These are phyloP conservation scores for Arthroderma uncinatum DNA, from an alignment of 2,329 filamentous ascomycete genomes.

Conservation along the genomic window DNA sequence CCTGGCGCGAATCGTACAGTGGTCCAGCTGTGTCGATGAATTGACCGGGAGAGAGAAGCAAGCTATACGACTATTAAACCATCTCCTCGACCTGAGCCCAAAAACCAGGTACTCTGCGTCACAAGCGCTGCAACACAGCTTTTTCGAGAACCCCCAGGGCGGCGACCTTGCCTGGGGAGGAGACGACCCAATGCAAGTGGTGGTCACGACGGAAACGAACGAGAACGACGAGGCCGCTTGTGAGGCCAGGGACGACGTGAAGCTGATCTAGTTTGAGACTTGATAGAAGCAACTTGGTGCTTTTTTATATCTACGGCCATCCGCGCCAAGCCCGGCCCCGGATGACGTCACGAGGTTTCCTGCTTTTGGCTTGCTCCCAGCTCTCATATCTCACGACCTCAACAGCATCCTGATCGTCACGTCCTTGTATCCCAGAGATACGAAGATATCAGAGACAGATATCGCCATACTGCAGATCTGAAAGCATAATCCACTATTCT, in stretches of 20 bases:
- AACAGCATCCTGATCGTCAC: not conserved
- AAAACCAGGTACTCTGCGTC: constrained; percentile 33
- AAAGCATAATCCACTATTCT: not conserved
- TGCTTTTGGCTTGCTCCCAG: not conserved
- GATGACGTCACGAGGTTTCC: not conserved
- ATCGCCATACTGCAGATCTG: not conserved
- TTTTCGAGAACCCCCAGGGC: constrained; percentile 32
- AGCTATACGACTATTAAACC: constrained; percentile 34
- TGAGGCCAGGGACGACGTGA: constrained; percentile 13
- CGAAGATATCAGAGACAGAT: too few species aligned
- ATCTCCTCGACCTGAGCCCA: constrained; percentile 36
- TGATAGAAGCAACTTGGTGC: not conserved
- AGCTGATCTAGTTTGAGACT: constrained; percentile 9
- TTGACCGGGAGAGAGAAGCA: constrained; percentile 39
- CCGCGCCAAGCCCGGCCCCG: not conserved
- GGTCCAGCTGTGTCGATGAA: constrained; percentile 72
- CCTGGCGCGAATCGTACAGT: constrained; percentile 87
- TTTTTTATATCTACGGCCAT: not conserved
- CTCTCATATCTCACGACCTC: not conserved
- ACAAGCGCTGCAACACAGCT: constrained; percentile 36
- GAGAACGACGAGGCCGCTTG: constrained; percentile 8
- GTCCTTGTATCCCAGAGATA: not conserved
- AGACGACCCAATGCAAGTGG: not conserved
- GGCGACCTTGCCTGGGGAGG: constrained; percentile 17
- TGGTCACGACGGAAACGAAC: not conserved